phyloP scores from a whole-genome alignment of 2,329 filamentous ascomycete species.

The Fusarium sp. region DNA sequence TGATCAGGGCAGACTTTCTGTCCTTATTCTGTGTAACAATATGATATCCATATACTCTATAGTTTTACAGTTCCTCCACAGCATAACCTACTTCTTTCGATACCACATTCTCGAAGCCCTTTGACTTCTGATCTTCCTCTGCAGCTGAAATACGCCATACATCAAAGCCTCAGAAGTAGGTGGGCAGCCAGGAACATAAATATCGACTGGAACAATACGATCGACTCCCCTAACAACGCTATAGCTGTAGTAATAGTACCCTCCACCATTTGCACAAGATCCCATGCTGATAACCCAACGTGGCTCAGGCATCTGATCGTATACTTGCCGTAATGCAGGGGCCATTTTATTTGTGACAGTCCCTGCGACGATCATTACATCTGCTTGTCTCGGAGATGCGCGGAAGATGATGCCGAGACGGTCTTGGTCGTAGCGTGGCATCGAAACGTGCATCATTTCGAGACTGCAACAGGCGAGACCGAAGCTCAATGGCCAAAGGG shows the following conservation, averaged over 20 bases:
- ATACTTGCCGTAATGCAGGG: conserved; percentile 69
- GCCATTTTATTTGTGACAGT: conserved; percentile 76
- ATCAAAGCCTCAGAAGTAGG: conserved; percentile 59
- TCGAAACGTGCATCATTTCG: conserved; percentile 72
- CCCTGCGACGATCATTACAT: conserved; percentile 74
- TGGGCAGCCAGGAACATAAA: conserved; percentile 73
- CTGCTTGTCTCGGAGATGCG: conserved; percentile 70
- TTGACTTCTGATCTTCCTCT: conserved; percentile 72
- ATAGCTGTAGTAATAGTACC: conserved; percentile 80
- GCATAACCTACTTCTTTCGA: conserved; percentile 50
- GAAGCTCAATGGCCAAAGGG: conserved; percentile 69
- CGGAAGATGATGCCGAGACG: conserved; percentile 73
- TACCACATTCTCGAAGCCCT: conserved; percentile 61
- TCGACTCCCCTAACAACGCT: conserved; percentile 72
- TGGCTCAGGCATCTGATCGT: conserved; percentile 75
- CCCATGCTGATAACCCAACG: conserved; percentile 74
- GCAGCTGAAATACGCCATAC: conserved; percentile 71
- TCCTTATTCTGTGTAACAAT: rapidly evolving
- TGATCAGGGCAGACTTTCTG: rapidly evolving
- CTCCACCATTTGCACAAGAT: conserved; percentile 75
- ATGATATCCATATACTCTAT: neutral
- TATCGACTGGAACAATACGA: conserved; percentile 72
- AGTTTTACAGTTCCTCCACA: rapidly evolving
- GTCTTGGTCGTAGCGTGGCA: conserved; percentile 71
- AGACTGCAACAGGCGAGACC: conserved; percentile 70